Evolutionary conservation across 306 rosid genomes (phyloP).

Genomic region (Gleditsia sinensis): DNA sequence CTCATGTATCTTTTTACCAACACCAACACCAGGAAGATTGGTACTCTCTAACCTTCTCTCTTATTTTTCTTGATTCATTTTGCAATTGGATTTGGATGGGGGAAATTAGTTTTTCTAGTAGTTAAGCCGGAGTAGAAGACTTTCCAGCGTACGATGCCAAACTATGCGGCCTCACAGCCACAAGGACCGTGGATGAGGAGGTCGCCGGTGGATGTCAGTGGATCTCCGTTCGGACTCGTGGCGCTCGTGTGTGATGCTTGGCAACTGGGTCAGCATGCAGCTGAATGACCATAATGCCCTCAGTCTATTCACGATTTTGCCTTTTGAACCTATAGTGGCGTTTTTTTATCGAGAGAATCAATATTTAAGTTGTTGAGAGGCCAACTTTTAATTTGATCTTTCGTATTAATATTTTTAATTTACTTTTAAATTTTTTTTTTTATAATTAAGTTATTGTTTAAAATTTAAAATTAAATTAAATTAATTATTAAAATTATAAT

Average conservation of each 20-base stretch:
- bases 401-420: too few relatives aligned
- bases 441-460: too few relatives aligned
- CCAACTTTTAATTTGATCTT: too few relatives aligned
- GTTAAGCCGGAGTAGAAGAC: background rate
- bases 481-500: too few relatives aligned
- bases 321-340: too few relatives aligned
- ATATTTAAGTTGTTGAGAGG: too few relatives aligned
- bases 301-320: too few relatives aligned
- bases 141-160: conserved; percentile 21
- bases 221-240: background rate
- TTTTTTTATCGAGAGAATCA: too few relatives aligned
- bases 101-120: conserved; percentile 16
- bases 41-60: conserved; percentile 35
- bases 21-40: conserved; percentile 72
- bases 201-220: background rate
- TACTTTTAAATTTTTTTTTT: too few relatives aligned
- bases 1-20: conserved; percentile 91
- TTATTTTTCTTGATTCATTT: background rate
- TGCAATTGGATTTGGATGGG: background rate
- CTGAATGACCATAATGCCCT: conserved; percentile 37
- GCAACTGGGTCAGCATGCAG: background rate
- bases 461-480: too few relatives aligned
- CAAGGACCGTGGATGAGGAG: background rate
- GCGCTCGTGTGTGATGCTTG: background rate
- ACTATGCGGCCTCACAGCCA: conserved; percentile 16